Base-by-base conservation (phyloP, 768 basidiomycete genomes). In the Tremella mesenterica region DNA sequence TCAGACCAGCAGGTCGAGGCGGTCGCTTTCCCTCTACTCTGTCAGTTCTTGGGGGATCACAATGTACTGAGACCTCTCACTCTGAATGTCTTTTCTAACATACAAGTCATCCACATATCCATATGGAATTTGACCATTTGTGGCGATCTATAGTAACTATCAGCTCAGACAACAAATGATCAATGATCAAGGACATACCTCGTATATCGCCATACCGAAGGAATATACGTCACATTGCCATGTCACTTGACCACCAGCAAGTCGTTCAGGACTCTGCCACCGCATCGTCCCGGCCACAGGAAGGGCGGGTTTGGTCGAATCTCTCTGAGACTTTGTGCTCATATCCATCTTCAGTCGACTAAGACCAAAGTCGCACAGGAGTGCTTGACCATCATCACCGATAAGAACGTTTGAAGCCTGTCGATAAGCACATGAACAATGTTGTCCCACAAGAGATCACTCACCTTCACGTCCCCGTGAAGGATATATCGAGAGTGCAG, bases 341-440 rank as follows among this genome's bases (percentile, higher is more conserved):
- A 80, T 81, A 67, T 88, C 85, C 14, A 78, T 80, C 73, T 83
- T 85, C 76, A 88, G 82, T 70, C 85, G 83, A 60, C 81, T 84
- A 69, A 88, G 84, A 0, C 85, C 86, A 69, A 91, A 90, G 65
- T 89, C 86, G 26, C 85, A 81, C 36, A 90, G 81, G 34, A 88
- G 77, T 54, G 86, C 88, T 43, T 75, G 79, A 1, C 79, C 77
- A 1, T 77, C 71, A 55, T 86, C 81, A 59, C 84, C 81, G 13
- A 91, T 81, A 1, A 90, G 79, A 14, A 89, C 80, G 65, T 91
- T 90, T 1, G 83, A 77, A 2, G 80, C 85, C 84, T 81, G 34
- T 26, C 8, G 31, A 31, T 39, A 14, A 33, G 33, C 18, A 46
- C 30, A n/a, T 7, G 9, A 4, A 20, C 23, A 8, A 8, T 28